These are phyloP conservation scores for Lentinus polychrous DNA, from an alignment of 1,284 basidiomycete species.

Conservation along the genomic window DNA sequence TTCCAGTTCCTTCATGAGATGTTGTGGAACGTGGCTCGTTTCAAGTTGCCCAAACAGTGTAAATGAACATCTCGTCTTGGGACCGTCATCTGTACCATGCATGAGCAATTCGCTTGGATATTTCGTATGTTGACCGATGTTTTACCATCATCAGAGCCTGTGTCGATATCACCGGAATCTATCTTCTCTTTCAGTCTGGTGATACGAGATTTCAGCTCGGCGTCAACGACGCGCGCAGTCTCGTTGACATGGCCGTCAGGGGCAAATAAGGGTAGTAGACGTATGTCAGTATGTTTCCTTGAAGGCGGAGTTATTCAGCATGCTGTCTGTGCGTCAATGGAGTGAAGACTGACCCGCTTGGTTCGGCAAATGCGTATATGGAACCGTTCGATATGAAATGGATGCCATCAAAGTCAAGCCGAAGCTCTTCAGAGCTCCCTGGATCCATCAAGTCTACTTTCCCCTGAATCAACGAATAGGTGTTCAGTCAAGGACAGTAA, in stretches of 20 bases:
- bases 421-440: slow-evolving; percentile 45
- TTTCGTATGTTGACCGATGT: neutral
- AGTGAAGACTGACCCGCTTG: slow-evolving; percentile 44
- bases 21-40: slow-evolving; percentile 41
- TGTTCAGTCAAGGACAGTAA: slow-evolving; percentile 1
- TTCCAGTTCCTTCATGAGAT: slow-evolving; percentile 61
- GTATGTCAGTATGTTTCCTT: slow-evolving; percentile 58
- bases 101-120: neutral
- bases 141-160: slow-evolving; percentile 17
- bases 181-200: slow-evolving; percentile 55
- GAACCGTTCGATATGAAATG: slow-evolving; percentile 75
- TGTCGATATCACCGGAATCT: slow-evolving; percentile 53
- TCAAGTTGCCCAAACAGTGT: slow-evolving; percentile 55
- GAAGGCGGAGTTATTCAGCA: neutral
- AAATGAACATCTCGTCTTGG: slow-evolving; percentile 56
- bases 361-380: slow-evolving; percentile 68
- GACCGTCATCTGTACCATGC: slow-evolving; percentile 34
- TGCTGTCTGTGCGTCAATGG: neutral
- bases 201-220: slow-evolving; percentile 58
- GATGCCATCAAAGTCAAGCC: slow-evolving; percentile 70
- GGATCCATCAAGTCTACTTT: slow-evolving; percentile 59
- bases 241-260: slow-evolving; percentile 48
- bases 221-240: slow-evolving; percentile 57
- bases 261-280: slow-evolving; percentile 59
- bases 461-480: slow-evolving; percentile 39